Evolutionary conservation across 805 yeast species (phyloP), one percentile per base, ranked within the genome.

Genomic region (Candida khao-thaluensis): DNA sequence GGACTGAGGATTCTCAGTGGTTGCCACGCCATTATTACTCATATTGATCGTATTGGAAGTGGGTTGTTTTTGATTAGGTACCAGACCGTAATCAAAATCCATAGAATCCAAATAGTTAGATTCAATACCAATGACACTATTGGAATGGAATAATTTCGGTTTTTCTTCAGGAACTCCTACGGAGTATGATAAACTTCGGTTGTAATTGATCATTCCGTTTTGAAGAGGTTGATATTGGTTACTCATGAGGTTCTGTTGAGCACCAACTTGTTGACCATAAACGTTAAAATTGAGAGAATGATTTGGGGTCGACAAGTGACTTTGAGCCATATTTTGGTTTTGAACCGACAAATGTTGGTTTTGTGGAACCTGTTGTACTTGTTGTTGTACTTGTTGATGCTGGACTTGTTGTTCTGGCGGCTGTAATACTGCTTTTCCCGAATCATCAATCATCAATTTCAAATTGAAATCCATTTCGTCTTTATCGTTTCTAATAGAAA

Each of bases 381-480:
- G 32, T 16, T 15, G 30, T 15, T 10, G 20, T 17, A 10, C 16
- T 28, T 15, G 20, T 16, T 29, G 23, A 9, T 36, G n/a, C 24
- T 22, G 24, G 7, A 22, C 10, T 10, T 8, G 24, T 7, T 10
- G 40, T 7, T 17, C 41, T 5, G 22, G 33, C 17, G 32, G 37
- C 18, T 38, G 37, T 42, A 69, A 59, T 7, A 58, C 59, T 6
- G 74, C 74, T 37, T 62, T 62, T 7, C 74, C 74, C 51, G 54
- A 57, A 34, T 63, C 71, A 43, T 69, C 72, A 30, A 69, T 56
- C 48, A 59, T 64, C 31, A 68, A 51, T 32, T 57, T 57, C 45
- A 68, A 53, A 45, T 54, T 59, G n/a, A 27, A 35, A 25, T 36
- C 41, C n/a, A n/a, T n/a, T 10, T 36, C 35, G 7, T 35, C 22